Evolutionary conservation across 202 grass and related monocot genomes (phyloP).

Genomic region (Dendrocalamus latiflorus): DNA sequence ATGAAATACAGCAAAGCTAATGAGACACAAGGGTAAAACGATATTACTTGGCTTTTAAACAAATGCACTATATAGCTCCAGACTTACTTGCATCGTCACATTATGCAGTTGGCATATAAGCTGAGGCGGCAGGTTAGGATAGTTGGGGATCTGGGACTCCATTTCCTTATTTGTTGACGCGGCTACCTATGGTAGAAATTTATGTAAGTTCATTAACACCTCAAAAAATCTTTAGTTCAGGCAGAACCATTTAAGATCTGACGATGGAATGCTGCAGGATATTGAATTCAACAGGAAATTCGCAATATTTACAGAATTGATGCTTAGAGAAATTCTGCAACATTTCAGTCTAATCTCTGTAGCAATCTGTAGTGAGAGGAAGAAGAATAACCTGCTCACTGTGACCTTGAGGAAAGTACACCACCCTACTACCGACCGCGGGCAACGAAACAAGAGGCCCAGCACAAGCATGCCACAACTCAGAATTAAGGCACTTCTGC

Average conservation of each 20-base stretch:
- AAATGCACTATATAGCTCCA: neutral
- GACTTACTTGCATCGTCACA: constrained; percentile 93
- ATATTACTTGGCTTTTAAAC: constrained; percentile 3
- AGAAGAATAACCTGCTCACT: constrained; percentile 79
- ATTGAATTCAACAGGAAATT: constrained; percentile 1
- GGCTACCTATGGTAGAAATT: constrained; percentile 54
- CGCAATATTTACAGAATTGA: neutral
- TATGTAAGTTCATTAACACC: neutral
- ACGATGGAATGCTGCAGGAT: neutral
- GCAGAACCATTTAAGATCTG: constrained; percentile 5
- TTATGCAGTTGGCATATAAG: constrained; percentile 98
- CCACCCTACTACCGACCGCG: constrained; percentile 66
- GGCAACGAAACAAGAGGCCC: constrained; percentile 90
- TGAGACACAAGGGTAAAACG: neutral
- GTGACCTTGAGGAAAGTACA: constrained; percentile 98
- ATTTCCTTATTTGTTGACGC: constrained; percentile 98
- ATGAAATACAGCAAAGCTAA: constrained; percentile 20
- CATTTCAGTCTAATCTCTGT: neutral
- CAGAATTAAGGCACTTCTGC: constrained; percentile 84
- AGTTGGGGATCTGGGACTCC: constrained; percentile 81
- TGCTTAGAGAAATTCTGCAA: neutral
- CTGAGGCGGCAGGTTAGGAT: constrained; percentile 83
- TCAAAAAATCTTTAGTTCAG: neutral
- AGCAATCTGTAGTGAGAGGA: constrained; percentile 16
- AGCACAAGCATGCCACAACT: constrained; percentile 95